These are phyloP conservation scores for Apiotrichum gamsii DNA, from an alignment of 1,284 basidiomycete species.

Conservation along the genomic window DNA sequence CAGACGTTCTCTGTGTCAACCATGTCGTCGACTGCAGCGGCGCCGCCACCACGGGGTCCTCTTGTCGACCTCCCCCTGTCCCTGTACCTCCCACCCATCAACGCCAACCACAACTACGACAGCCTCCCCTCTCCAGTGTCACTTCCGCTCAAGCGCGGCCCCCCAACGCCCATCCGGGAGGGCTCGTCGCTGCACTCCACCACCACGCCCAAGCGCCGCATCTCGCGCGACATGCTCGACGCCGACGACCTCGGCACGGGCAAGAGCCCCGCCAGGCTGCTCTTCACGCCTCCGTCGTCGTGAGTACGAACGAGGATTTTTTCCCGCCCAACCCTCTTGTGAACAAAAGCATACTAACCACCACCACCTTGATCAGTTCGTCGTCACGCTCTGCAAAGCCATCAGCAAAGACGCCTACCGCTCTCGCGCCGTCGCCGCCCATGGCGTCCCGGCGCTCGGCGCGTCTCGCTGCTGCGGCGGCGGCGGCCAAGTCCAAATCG, in stretches of 20 bases:
- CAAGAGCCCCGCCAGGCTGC: conserved; percentile 8
- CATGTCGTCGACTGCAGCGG: neutral
- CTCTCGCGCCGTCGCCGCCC: no score
- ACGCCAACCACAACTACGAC: neutral
- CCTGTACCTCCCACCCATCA: conserved; percentile 8
- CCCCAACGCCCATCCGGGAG: neutral
- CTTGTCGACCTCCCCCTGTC: conserved; percentile 14
- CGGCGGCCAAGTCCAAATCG: no score
- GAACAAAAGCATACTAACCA: no score
- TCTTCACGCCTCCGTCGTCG: conserved; percentile 2
- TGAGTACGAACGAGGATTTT: no score
- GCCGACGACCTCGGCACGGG: conserved; percentile 16
- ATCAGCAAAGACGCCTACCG: no score
- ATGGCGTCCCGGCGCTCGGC: no score
- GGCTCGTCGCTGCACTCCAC: neutral
- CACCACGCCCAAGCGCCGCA: conserved; percentile 7
- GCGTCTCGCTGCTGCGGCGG: no score
- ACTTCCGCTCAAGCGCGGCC: conserved; percentile 13
- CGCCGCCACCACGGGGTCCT: neutral
- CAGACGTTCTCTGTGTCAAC: no score
- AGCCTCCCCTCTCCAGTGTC: conserved; percentile 14
- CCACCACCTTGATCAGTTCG: no score
- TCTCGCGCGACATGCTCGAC: conserved; percentile 1
- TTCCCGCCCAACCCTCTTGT: no score
- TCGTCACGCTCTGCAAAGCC: no score